Conservation (phyloP, 495 filamentous ascomycete species). For the Platismatia glauca region DNA sequence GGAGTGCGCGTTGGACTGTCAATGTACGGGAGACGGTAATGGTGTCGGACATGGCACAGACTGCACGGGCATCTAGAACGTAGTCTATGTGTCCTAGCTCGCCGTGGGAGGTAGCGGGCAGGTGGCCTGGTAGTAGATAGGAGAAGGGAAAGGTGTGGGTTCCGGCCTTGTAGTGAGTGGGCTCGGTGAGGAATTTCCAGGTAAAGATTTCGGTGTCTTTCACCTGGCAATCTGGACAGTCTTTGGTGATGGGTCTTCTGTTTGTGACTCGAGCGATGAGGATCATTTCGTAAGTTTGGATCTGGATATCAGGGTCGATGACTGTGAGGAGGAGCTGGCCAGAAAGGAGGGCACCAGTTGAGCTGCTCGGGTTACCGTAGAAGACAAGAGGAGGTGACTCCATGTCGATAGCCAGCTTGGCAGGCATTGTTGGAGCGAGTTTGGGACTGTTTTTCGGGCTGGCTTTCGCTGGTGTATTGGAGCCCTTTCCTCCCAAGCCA, state of each 20-base stretch:
- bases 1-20: constrained; percentile 65
- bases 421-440: constrained; percentile 29
- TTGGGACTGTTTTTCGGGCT: constrained; percentile 22
- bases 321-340: constrained; percentile 71
- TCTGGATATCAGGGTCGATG: constrained; percentile 50
- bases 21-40: constrained; percentile 57
- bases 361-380: constrained; percentile 64
- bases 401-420: constrained; percentile 65
- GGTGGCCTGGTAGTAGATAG: constrained; percentile 74
- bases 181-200: constrained; percentile 69
- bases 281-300: constrained; percentile 61
- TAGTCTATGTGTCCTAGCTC: constrained; percentile 68
- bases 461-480: constrained; percentile 8
- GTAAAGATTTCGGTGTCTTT: constrained; percentile 61
- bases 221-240: constrained; percentile 68
- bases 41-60: constrained; percentile 48
- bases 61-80: constrained; percentile 63
- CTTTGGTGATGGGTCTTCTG: constrained; percentile 66
- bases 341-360: constrained; percentile 79
- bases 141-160: constrained; percentile 85
- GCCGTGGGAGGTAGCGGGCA: constrained; percentile 74
- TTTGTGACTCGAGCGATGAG: constrained; percentile 58
- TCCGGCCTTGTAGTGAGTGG: constrained; percentile 52
- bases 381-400: constrained; percentile 87
- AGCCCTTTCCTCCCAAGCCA: constrained; percentile 4